Base-by-base conservation (phyloP, 208 protist genomes). In the Trypanosoma lewisi region DNA sequence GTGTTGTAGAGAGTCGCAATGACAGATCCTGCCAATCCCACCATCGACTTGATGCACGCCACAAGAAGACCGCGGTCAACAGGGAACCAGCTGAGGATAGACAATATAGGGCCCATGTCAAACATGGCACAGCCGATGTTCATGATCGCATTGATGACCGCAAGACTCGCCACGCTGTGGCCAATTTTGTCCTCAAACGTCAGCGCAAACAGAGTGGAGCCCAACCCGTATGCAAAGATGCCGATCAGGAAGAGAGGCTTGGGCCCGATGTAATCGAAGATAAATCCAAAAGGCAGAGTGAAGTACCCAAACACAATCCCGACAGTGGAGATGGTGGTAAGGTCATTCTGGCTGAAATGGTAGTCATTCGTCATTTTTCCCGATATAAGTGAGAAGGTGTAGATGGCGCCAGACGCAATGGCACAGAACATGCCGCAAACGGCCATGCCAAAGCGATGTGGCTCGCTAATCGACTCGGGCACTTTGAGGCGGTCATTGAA, bases 181-280 rank as follows among this genome's bases (percentile, higher is more conserved):
- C 69, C 69, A 36, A 83, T 77, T 2, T 5, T 59, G 17, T 48
- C 70, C 39, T 79, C 33, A 56, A 84, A 84, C 7, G 70, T 73
- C 36, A 70, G 47, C 16, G 74, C 68, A 50, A 80, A 78, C 25
- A 80, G 65, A 11, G 63, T 17, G n/a, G 73, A 55, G 42, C 78
- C 78, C 8, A 80, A 19, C 16, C 62, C 44, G 52, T 69, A 80
- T 36, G 66, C 49, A 55, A 78, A 36, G 45, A 80, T 67, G 19
- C 65, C 78, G 25, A 80, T 54, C 7, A 63, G 34, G 23, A 80
- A 80, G 44, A 84, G 72, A 36, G 73, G 70, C 63, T 79, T 80
- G n/a, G 79, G 79, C 19, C 79, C 79, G 39, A 77, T 37, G 64
- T 78, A 81, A 51, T 85, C 79, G 54, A 74, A 85, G 42, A 85